Base-by-base conservation (phyloP, 78 protist species). In the Dictyostelium capitatum region DNA sequence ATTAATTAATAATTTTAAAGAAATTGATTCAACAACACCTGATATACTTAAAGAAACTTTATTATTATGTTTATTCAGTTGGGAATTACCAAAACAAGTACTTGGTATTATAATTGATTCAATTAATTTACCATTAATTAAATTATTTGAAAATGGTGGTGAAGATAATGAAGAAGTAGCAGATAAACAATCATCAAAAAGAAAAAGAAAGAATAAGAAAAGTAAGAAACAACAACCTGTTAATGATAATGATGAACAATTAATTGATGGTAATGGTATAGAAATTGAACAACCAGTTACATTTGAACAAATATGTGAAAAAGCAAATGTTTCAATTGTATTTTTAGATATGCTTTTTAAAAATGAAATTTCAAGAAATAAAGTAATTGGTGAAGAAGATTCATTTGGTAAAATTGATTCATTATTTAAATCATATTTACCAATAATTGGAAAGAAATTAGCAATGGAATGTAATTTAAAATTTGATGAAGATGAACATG, bases 1-100 rank as follows among this genome's bases (percentile, higher is more conserved):
- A 19, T 51, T 87, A 11, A 64, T 87, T 14, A 25, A 64, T 25
- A 74, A 87, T 23, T 77, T 87, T 50, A 14, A 87, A 17, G 91
- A 83, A 79, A 77, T 77, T 51, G 84, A 87, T 65, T 30, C 67
- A 32, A 64, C 93, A 17, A 77, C 93, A 64, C 84, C 93, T 46
- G 79, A 77, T 62, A 15, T 25, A 19, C 51, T 77, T 12, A 75
- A 87, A 50, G 85, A 87, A 37, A 77, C 75, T 20, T 19, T 87
- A 28, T 37, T 87, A 32, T 14, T 50, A 6, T 28, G 85, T 50
- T 47, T 87, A 20, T 87, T 87, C 30, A 19, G 53, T 2, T 69
- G 80, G 90, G 37, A 64, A 28, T 9, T 25, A 14, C 80, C 83
- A 59, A 46, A 48, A 9, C 47, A 64, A 14, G 79, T 77, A 9